These are phyloP conservation scores for Bacterosira constricta DNA, from an alignment of 108 stramenopile genomes.

Conservation along the genomic window DNA sequence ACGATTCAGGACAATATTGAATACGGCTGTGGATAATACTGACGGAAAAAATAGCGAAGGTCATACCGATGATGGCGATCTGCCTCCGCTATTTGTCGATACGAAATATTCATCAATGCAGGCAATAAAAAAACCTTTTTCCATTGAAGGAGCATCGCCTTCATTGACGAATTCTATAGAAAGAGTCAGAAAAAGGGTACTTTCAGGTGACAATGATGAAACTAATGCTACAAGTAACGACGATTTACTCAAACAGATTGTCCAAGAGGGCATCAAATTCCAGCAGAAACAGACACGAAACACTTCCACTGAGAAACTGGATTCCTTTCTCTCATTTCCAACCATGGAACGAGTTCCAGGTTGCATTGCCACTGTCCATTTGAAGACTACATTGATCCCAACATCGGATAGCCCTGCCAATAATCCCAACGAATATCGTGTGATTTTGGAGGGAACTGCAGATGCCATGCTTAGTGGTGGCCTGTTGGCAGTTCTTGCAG, in stretches of 20 bases:
- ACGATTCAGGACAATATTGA: background rate
- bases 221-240: conserved; percentile 12
- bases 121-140: conserved; percentile 2
- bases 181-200: conserved; percentile 5
- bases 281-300: background rate
- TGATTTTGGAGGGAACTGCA: conserved; percentile 56
- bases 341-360: conserved; percentile 67
- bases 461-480: conserved; percentile 83
- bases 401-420: background rate
- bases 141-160: background rate
- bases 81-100: conserved; percentile 25
- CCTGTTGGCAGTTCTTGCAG: conserved; percentile 54
- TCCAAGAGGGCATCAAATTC: conserved; percentile 29
- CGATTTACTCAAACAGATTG: conserved; percentile 23
- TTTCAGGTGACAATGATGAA: background rate
- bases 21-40: background rate
- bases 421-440: conserved; percentile 29
- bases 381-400: conserved; percentile 49
- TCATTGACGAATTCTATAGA: conserved; percentile 31
- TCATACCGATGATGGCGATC: background rate
- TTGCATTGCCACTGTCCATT: conserved; percentile 75
- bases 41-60: background rate
- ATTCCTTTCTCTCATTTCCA: background rate
- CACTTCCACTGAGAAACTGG: too few species aligned
- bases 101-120: conserved; percentile 5